phyloP scores from a whole-genome alignment of 306 rosid species.

The Echinosophora koreensis region DNA sequence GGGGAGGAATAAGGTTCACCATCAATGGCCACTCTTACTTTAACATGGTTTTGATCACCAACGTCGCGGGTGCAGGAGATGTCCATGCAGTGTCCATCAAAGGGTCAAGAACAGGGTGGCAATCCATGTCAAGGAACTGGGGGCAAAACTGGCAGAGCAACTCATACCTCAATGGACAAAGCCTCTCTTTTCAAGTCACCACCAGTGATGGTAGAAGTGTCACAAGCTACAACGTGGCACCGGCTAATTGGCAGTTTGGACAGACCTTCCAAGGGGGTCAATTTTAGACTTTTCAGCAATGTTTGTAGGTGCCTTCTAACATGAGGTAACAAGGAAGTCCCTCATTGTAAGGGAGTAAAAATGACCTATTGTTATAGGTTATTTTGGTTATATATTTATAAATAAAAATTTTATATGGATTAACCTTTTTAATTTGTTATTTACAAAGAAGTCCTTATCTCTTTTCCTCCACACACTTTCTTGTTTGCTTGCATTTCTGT shows the following conservation, averaged over 20 bases:
- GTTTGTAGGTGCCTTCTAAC: no score
- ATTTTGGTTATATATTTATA: no score
- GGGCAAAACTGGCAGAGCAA: constrained; percentile 59
- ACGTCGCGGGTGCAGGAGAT: constrained; percentile 57
- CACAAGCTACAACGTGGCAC: constrained; percentile 51
- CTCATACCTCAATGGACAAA: constrained; percentile 52
- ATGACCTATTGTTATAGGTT: no score
- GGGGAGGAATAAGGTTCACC: constrained; percentile 58
- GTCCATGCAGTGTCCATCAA: constrained; percentile 67
- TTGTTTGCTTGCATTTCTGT: no score
- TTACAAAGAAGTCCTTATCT: no score
- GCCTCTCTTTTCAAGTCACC: constrained; percentile 54
- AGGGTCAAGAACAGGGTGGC: constrained; percentile 51
- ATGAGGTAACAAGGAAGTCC: no score
- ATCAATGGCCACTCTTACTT: constrained; percentile 55
- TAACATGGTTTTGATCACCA: constrained; percentile 53
- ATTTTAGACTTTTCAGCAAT: constrained; percentile 22
- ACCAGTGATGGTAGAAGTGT: constrained; percentile 44
- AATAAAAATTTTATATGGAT: no score
- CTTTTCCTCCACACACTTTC: no score
- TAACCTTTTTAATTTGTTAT: no score
- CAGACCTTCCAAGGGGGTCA: constrained; percentile 49
- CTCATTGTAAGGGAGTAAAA: no score
- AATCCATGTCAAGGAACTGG: constrained; percentile 55
- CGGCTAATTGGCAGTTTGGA: constrained; percentile 53